Evolutionary conservation across 257 asterid genomes (phyloP), one percentile per base, ranked within the genome.

Genomic region (Fraxinus cuspidata): DNA sequence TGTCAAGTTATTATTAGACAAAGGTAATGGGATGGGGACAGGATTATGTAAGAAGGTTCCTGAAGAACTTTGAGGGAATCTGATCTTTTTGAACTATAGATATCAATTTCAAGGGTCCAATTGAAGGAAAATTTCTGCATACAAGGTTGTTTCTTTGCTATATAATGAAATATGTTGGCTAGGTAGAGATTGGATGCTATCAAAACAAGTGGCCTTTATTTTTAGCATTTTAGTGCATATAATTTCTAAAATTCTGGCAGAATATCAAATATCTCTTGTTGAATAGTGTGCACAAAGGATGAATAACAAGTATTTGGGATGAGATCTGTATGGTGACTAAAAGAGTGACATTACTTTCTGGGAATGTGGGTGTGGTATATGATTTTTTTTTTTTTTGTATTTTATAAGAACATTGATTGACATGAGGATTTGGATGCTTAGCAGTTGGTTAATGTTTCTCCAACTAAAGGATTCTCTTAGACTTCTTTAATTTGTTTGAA

Each of bases 401-500:
- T 32, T 0, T 53, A 5, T 53, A 16, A 16, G 64, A 53, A 19
- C 64, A 19, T 53, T 16, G 27, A 21, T 56, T 56, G 29, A 56
- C 2, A 21, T 29, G 5, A 2, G 29, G 65, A n/a, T n/a, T 56
- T 56, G 2, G 28, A 56, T 56, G 65, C 65, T 56, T 56, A 56
- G 27, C 60, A 56, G 12, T 56, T 21, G 9, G 65, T 56, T 56
- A 28, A 13, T 0, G 23, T 56, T 19, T 25, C 29, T 53, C 27
- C 27, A 5, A 53, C 23, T 23, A 70, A 0, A 34, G 13, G 68
- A 44, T 63, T 56, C 27, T 69, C 76, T 25, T 12, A 38, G 10
- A 44, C 77, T 74, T 63, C 31, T 74, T 32, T 82, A 28, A 34
- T 42, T 15, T 49, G 44, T 11, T 25, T 21, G 72, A 73, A 9